Base-by-base conservation (phyloP, 2,329 filamentous ascomycete genomes). In the Zymoseptoria passerinii region DNA sequence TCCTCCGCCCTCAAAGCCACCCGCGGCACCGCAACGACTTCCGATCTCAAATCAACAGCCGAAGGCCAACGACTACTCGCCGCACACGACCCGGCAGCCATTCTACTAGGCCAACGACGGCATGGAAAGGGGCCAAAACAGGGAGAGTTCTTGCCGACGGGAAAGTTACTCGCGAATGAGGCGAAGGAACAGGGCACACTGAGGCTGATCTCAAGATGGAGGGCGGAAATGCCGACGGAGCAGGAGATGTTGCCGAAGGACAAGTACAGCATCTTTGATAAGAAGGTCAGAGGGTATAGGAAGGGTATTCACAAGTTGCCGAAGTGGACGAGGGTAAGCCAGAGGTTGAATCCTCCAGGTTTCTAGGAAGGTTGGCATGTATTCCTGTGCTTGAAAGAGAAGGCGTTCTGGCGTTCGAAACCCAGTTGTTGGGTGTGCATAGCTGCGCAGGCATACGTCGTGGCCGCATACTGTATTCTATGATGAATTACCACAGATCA, bases 211-310 rank as follows among this genome's bases (percentile, higher is more conserved):
- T 88, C 95, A 74, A 79, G 86, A 71, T 99, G 94, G 94, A 96
- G 94, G 80, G 81, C 82, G 44, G 90, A 96, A 76, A 99, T 99
- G 94, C 94, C 94, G 20, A 88, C 85, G 27, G 94, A 99, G 81
- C 82, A 85, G 70, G 91, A 97, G 80, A 99, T 99, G 94, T 73
- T 95, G 73, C 88, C 94, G 52, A 88, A 84, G 76, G 94, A 99
- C 78, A 99, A 99, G 78, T 99, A 99, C 78, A 96, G 90, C 28
- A 88, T 99, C 70, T 99, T 97, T 76, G 92, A 96, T 76, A 86
- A 92, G 68, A 96, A 97, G 76, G 91, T 89, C 74, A 95, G 92
- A 84, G 86, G 84, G 68, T 99, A 97, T 75, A 82, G 94, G 73
- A 99, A 99, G 84, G 90, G 91, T 57, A 92, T 99, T 74, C 92